Evolutionary conservation across 2,329 filamentous ascomycete species (phyloP), one percentile per base, ranked within the genome.

Genomic region (Biscogniauxia mediterranea): DNA sequence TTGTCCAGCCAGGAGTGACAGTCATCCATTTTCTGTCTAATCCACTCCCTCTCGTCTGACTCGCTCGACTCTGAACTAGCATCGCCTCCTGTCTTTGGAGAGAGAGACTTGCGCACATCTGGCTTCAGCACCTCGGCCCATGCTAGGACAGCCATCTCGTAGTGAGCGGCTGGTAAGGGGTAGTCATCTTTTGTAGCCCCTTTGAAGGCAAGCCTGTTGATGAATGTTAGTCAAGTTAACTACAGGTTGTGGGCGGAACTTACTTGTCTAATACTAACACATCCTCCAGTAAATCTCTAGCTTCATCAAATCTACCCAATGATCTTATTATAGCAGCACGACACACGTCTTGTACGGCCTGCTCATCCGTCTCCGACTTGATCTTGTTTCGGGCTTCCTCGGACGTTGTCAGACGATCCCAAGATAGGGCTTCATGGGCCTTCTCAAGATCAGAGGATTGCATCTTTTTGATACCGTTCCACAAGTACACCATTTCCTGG

Each of bases 401-500:
- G 4, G 74, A 64, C 5, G 77, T 79, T 0, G 85, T 85, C 54
- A 85, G 88, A 77, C 92, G 75, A 21, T 79, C 77, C 85, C 85
- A 96, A 0, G 80, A 79, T 11, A 97, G 77, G n/a, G 83, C 83
- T 0, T 73, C 76, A 46, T 92, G 73, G 0, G 87, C 91, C 51
- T 80, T 77, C 54, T 89, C 79, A 15, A 97, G 79, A 62, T 94
- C 85, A 0, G 78, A 77, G 0, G 77, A 69, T 1, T 84, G 80
- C 91, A 97, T 96, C 58, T 92, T 87, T 76, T 91, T 94, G 68
- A 86, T 87, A 0, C 93, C 94, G 71, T 92, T 93, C 93, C 93
- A 98, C 69, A 98, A 87, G 74, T 94, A 96, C 13, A 90, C 88
- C 90, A 98, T 96, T 78, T 98, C 95, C 70, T 93, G 86, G 0